These are phyloP conservation scores for Lichtheimia hyalospora DNA, from an alignment of 371 early-diverging fungal species.

Conservation along the genomic window DNA sequence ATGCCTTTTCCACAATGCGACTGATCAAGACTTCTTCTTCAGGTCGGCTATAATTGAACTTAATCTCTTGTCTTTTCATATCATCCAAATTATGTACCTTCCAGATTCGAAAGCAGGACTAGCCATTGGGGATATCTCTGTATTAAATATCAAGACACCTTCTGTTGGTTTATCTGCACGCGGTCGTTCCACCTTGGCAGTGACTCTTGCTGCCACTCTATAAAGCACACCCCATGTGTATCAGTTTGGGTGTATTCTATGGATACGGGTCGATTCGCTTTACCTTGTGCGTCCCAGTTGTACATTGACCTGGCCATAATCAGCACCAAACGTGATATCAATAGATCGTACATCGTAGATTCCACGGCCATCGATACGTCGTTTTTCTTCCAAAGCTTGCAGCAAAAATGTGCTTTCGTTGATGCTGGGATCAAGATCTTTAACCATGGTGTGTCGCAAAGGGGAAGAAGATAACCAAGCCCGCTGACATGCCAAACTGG, in stretches of 20 bases:
- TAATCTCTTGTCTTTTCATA: neutral
- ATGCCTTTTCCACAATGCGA: constrained; percentile 85
- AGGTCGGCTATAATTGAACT: constrained; percentile 44
- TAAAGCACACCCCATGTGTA: neutral
- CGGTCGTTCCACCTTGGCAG: constrained; percentile 89
- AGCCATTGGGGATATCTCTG: constrained; percentile 89
- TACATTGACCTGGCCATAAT: constrained; percentile 78
- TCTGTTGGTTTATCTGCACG: constrained; percentile 78
- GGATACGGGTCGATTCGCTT: neutral
- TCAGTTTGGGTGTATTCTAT: no score
- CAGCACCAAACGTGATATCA: constrained; percentile 67
- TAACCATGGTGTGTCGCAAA: constrained; percentile 18
- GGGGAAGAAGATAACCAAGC: no score
- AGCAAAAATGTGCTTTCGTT: constrained; percentile 69
- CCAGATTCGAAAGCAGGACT: constrained; percentile 72
- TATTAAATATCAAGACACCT: constrained; percentile 79
- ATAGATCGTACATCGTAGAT: constrained; percentile 75
- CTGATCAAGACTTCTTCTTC: constrained; percentile 84
- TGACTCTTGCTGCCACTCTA: constrained; percentile 83
- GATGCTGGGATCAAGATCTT: constrained; percentile 53
- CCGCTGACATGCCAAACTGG: no score
- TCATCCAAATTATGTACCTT: constrained; percentile 31
- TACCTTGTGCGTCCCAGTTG: constrained; percentile 81
- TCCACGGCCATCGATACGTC: constrained; percentile 82
- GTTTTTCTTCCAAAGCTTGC: constrained; percentile 61